These are phyloP conservation scores for Suillus subaureus DNA, from an alignment of 768 basidiomycete species.

Conservation along the genomic window DNA sequence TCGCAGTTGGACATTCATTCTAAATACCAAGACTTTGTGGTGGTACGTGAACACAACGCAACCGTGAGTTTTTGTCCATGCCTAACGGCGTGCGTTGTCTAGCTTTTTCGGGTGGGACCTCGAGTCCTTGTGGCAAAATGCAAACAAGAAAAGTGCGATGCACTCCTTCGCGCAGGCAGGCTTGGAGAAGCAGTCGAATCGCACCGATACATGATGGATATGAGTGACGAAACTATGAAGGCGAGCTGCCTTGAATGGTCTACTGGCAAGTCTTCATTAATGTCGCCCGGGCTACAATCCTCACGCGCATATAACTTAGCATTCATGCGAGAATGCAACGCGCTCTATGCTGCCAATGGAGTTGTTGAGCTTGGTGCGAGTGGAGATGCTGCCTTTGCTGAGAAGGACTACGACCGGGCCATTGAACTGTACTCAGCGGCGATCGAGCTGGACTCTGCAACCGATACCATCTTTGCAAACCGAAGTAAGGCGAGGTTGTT, in stretches of 20 bases:
- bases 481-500: neutral
- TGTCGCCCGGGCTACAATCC: neutral
- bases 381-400: neutral
- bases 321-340: neutral
- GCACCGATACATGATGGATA: neutral
- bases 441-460: neutral
- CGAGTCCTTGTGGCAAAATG: neutral
- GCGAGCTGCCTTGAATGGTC: neutral
- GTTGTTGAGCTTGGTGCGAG: neutral
- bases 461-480: neutral
- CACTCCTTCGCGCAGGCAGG: neutral
- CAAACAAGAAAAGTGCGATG: neutral
- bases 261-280: neutral
- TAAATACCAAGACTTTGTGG: neutral
- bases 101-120: neutral
- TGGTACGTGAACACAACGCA: neutral
- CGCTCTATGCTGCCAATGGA: neutral
- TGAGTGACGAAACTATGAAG: neutral
- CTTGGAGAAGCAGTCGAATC: neutral
- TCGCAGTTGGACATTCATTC: neutral
- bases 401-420: neutral
- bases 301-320: neutral
- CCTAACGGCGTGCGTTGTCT: neutral
- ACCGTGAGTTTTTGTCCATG: neutral
- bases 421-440: neutral